Percentiles rank a stretch among this genome's conserved stretches.
These are phyloP conservation scores for Ogataea minuta DNA, from an alignment of 805 yeast species.

Conservation along the genomic window DNA sequence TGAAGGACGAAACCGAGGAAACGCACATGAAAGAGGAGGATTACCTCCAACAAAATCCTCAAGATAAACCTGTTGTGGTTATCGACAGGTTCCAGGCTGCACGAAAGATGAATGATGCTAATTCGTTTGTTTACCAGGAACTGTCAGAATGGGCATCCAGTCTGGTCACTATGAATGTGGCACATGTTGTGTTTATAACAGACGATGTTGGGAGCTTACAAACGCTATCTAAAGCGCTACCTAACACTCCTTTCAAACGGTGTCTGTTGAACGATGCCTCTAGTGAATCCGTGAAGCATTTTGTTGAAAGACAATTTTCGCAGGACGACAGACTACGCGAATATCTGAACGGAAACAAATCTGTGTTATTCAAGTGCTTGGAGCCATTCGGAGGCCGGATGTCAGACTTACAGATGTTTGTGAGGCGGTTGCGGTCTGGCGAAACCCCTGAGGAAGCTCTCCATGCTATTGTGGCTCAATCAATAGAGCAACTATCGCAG, in stretches of 20 bases:
- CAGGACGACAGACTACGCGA: slow-evolving; percentile 22
- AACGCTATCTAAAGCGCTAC: slow-evolving; percentile 66
- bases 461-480: slow-evolving; percentile 74
- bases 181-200: slow-evolving; percentile 87
- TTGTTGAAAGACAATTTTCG: slow-evolving; percentile 56
- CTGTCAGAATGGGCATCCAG: slow-evolving; percentile 88
- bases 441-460: slow-evolving; percentile 78
- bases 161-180: slow-evolving; percentile 71
- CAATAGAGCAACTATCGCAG: slow-evolving; percentile 85
- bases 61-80: slow-evolving; percentile 79
- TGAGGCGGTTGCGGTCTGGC: slow-evolving; percentile 84
- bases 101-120: slow-evolving; percentile 52
- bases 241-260: slow-evolving; percentile 81
- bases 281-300: slow-evolving; percentile 61
- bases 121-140: slow-evolving; percentile 66
- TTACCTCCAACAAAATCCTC: slow-evolving; percentile 81
- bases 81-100: slow-evolving; percentile 65
- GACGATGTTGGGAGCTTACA: slow-evolving; percentile 79
- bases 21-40: slow-evolving; percentile 63
- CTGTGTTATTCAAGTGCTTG: slow-evolving; percentile 52
- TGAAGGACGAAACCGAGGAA: slow-evolving; percentile 28
- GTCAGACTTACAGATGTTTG: slow-evolving; percentile 88
- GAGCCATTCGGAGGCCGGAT: slow-evolving; percentile 91
- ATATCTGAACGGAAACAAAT: slow-evolving; percentile 20
- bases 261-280: slow-evolving; percentile 81